Base-by-base conservation (phyloP, 202 grass and related monocot genomes). In the Schoenoplectus triqueter region DNA sequence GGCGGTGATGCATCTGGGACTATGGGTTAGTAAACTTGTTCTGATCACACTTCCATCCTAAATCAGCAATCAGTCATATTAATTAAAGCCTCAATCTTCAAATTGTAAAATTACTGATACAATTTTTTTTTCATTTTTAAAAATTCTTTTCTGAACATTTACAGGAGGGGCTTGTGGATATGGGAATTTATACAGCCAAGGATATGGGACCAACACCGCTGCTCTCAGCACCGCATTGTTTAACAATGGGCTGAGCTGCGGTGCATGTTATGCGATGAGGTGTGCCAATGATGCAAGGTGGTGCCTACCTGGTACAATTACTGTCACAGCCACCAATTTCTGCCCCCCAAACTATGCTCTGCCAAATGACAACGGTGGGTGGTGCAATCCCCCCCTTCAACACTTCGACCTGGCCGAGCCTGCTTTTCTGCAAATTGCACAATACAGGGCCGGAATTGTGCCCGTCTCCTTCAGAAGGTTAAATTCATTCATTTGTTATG, bases 161-260 rank as follows among this genome's bases (percentile, higher is more conserved):
- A 80, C 81, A 92, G 91, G 91, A 79, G 88, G 88, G 2, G 91
- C 91, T 56, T 93, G 88, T 41, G 91, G 91, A 50, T 92, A 92
- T 59, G 91, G 91, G n/a, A 92, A 92, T 85, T 87, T 92, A 70
- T 88, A 90, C 79, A 90, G 84, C 86, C 74, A 86, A 82, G 88
- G 88, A 13, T 89, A 86, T 14, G 88, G 88, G 4, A 89, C 88
- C 2, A 89, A 80, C 71, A 89, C 88, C 46, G 88, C 88, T 3
- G 88, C 88, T 4, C 61, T 89, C 17, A 89, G 88, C 79, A 89
- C 88, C 0, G 88, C 84, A 39, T 17, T 89, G 63, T 89, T 89
- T 71, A 86, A 86, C 69, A 62, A 83, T 1, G 88, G 88, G 7
- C 63, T 88, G 54, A 88, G 74, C 63, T 92, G 91, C 81, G 91